These are phyloP conservation scores for Fusarium oxysporum DNA, from an alignment of 2,329 filamentous ascomycete genomes.

Conservation along the genomic window DNA sequence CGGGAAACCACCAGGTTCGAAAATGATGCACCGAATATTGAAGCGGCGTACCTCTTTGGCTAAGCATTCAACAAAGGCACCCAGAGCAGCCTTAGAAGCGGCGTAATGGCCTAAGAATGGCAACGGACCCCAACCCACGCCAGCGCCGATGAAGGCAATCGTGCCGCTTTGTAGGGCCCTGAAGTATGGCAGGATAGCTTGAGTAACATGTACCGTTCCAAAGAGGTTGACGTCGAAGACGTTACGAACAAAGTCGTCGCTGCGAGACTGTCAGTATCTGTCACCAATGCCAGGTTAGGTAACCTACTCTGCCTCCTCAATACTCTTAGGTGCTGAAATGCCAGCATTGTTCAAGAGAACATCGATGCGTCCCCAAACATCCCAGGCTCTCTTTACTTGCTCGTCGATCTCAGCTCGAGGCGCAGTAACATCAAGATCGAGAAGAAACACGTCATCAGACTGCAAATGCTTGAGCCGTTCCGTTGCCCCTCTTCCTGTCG, in stretches of 20 bases:
- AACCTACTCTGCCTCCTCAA: conserved; percentile 11
- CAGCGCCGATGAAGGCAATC: conserved; percentile 4
- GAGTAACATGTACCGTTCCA: neutral
- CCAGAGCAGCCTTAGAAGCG: conserved; percentile 8
- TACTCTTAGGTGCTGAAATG: neutral
- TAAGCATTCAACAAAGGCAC: conserved; percentile 1
- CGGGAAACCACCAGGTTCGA: conserved; percentile 7
- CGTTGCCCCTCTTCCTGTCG: neutral
- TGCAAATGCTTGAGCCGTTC: conserved; percentile 1
- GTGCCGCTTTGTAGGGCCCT: neutral
- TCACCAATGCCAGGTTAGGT: too few relatives aligned
- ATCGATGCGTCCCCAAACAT: conserved; percentile 3
- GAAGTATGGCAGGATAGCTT: conserved; percentile 8
- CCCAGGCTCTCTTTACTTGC: neutral
- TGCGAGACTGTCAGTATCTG: neutral
- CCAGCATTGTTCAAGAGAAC: conserved; percentile 14
- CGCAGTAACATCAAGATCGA: conserved; percentile 9
- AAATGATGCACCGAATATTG: neutral
- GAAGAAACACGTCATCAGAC: neutral
- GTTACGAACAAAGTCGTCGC: conserved; percentile 1
- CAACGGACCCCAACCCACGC: neutral
- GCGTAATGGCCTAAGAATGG: conserved; percentile 12
- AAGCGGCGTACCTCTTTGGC: neutral
- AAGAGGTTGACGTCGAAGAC: conserved; percentile 12
- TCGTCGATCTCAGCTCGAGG: neutral